Base-by-base conservation (phyloP, 306 rosid genomes). In the Calophaca sinica region DNA sequence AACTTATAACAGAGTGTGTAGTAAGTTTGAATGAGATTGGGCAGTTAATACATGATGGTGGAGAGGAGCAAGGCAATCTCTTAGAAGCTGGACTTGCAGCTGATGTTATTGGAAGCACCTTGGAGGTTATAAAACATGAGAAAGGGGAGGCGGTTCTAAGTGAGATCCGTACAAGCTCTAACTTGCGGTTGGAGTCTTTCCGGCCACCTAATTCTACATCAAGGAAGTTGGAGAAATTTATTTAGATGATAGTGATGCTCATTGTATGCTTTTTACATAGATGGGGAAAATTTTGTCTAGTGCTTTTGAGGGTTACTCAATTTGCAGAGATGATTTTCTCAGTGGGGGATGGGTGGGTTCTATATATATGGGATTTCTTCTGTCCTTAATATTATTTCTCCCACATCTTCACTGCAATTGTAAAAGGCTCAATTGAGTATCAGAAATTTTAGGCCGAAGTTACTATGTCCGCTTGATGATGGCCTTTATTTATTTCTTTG, bases 31-130 rank as follows among this genome's bases (percentile, higher is more conserved):
- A 81, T 11, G 93, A 91, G 73, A 88, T 94, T 8, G 98, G 88
- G 57, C 52, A 3, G 48, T 49, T 88, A 79, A 81, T 91, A 77
- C 71, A 31, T 38, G 75, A 84, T 36, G 97, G 97, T 13, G 98
- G 98, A 60, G 96, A 90, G 81, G 87, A 82, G 80, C 89, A 90
- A 7, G 96, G 96, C 11, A 63, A 35, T 59, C 97, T 94, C 63
- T 68, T 75, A 26, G 59, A 87, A 72, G 52, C 2, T 4, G 97
- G 97, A 76, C 89, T 94, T 65, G 96, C 97, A 29, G 96, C 81
- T 9, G 89, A 94, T 68, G 91, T 94, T 79, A 82, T 91, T 62
- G 98, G 97, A 48, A 83, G 79, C 78, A 60, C 73, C 9, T 82
- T 94, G 87, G 93, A 91, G 79, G 75, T 33, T 5, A 90, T 94